Evolutionary conservation across 2,329 filamentous ascomycete species (phyloP).

Genomic region (Trichoderma sp.): DNA sequence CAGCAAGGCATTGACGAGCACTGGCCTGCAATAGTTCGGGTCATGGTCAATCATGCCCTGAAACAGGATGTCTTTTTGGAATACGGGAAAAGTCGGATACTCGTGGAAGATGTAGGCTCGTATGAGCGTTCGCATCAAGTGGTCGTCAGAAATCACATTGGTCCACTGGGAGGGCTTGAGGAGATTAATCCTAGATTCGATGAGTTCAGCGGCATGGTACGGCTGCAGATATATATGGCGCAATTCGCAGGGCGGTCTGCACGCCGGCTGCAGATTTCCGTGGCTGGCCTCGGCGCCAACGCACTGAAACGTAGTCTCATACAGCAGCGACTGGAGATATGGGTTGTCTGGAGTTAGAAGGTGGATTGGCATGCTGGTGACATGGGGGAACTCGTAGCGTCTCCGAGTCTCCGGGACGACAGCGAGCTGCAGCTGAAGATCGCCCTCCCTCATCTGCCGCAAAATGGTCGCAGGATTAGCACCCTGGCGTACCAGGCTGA

Average conservation of each 20-base stretch:
- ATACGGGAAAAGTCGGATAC: conserved; percentile 31
- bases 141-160: conserved; percentile 30
- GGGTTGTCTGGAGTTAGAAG: conserved; percentile 24
- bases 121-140: conserved; percentile 30
- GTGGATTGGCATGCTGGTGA: conserved; percentile 29
- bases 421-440: conserved; percentile 35
- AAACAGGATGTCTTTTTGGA: conserved; percentile 38
- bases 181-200: conserved; percentile 30
- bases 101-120: conserved; percentile 30
- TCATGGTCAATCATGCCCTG: conserved; percentile 33
- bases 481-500: conserved; percentile 14
- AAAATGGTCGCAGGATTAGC: conserved; percentile 29
- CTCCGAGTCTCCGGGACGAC: conserved; percentile 33
- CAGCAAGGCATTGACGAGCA: conserved; percentile 37
- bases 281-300: background rate
- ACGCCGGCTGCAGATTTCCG: background rate
- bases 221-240: conserved; percentile 30
- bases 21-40: conserved; percentile 32
- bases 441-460: conserved; percentile 33
- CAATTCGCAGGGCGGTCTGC: background rate
- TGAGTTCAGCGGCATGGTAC: conserved; percentile 31
- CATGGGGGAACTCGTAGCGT: conserved; percentile 37
- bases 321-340: conserved; percentile 26
- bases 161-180: conserved; percentile 35
- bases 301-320: conserved; percentile 20